A percentile compares a stretch with the other conserved stretches of the same genome.
Conservation (phyloP, 805 yeast genomes). For the Lipomyces kockii region DNA sequence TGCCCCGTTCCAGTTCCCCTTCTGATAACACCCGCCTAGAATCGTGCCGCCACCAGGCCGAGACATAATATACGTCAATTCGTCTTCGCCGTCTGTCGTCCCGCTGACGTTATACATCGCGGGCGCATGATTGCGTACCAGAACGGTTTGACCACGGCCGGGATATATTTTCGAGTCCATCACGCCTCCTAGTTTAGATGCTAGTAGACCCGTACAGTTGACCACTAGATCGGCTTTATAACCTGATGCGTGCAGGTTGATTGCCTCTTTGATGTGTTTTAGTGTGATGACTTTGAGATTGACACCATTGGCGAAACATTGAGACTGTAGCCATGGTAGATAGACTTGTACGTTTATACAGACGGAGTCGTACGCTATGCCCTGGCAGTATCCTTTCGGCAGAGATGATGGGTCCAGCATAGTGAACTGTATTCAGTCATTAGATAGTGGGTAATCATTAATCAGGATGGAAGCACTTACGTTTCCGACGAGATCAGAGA, state of each 20-base stretch:
- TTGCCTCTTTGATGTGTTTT: conserved; percentile 56
- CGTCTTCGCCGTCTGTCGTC: conserved; percentile 30
- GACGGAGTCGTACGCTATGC: conserved; percentile 58
- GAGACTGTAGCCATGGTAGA: conserved; percentile 56
- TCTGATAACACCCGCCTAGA: conserved; percentile 75
- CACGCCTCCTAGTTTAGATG: conserved; percentile 66
- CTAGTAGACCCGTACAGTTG: conserved; percentile 80
- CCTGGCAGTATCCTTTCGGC: conserved; percentile 60
- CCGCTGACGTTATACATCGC: conserved; percentile 33
- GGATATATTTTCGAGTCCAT: conserved; percentile 67
- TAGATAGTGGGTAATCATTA: not conserved
- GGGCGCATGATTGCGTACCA: conserved; percentile 50
- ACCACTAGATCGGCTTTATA: conserved; percentile 53
- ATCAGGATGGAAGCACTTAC: conserved; percentile 9
- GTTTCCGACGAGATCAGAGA: conserved; percentile 26
- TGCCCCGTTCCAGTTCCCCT: conserved; percentile 64
- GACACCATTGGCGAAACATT: conserved; percentile 55
- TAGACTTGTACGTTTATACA: conserved; percentile 65
- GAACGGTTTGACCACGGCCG: conserved; percentile 79
- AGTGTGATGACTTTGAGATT: conserved; percentile 50
- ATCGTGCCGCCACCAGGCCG: conserved; percentile 63
- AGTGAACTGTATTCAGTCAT: conserved; percentile 12
- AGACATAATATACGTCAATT: conserved; percentile 38
- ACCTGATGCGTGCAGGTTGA: conserved; percentile 47
- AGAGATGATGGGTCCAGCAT: conserved; percentile 48